Percentiles rank a stretch among this genome's conserved stretches.
phyloP scores from a whole-genome alignment of 1,284 basidiomycete species.

The Ceratobasidium sp. region DNA sequence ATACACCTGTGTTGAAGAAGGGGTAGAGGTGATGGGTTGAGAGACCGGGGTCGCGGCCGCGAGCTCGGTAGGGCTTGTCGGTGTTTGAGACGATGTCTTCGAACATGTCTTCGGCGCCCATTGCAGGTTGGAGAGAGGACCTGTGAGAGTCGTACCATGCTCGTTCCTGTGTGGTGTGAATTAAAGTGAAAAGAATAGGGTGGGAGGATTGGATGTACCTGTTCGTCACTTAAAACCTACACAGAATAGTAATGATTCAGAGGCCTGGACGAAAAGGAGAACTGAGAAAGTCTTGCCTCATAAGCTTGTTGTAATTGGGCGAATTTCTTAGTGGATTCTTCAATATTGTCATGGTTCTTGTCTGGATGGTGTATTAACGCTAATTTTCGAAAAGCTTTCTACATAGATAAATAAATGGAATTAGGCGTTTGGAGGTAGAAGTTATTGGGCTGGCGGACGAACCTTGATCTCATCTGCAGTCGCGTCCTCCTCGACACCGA shows the following conservation, averaged over 20 bases:
- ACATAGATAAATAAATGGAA: slow-evolving; percentile 41
- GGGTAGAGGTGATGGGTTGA: slow-evolving; percentile 84
- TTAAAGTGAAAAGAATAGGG: slow-evolving; percentile 4
- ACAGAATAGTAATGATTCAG: slow-evolving; percentile 37
- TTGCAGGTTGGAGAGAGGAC: slow-evolving; percentile 84
- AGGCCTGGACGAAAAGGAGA: neutral
- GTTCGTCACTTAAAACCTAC: slow-evolving; percentile 90
- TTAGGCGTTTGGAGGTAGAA: neutral
- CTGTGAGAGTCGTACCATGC: slow-evolving; percentile 99
- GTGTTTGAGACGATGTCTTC: slow-evolving; percentile 80
- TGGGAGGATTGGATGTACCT: slow-evolving; percentile 67
- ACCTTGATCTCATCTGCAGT: slow-evolving; percentile 91
- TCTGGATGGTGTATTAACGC: slow-evolving; percentile 92
- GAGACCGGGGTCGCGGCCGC: slow-evolving; percentile 71
- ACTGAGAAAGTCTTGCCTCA: slow-evolving; percentile 69
- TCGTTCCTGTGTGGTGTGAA: slow-evolving; percentile 77
- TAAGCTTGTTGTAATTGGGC: slow-evolving; percentile 94
- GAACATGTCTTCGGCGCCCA: slow-evolving; percentile 85
- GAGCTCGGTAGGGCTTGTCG: slow-evolving; percentile 50
- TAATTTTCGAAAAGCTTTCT: slow-evolving; percentile 86
- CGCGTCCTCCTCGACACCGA: slow-evolving; percentile 84
- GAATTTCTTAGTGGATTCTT: slow-evolving; percentile 91
- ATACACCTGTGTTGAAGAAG: slow-evolving; percentile 87
- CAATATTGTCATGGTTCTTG: slow-evolving; percentile 85
- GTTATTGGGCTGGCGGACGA: slow-evolving; percentile 48